Conservation (phyloP, 768 basidiomycete species). For the Suillus hirtellus region DNA sequence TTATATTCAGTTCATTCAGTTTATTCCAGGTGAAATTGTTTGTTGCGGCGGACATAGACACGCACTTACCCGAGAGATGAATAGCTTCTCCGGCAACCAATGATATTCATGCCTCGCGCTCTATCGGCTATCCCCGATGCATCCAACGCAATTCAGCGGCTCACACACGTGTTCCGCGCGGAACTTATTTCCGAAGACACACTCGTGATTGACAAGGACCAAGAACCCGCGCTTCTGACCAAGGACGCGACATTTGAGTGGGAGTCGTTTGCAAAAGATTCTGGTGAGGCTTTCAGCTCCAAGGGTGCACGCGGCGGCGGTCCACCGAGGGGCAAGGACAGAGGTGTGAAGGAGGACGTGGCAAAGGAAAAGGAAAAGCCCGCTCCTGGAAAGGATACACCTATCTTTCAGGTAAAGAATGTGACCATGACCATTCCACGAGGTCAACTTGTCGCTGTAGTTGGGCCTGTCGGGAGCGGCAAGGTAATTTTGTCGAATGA, state of each 20-base stretch:
- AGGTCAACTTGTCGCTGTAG: constrained; percentile 61
- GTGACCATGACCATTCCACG: constrained; percentile 54
- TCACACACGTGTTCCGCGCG: constrained; percentile 47
- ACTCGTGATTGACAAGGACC: constrained; percentile 43
- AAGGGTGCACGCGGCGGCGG: constrained; percentile 4
- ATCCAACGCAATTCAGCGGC: constrained; percentile 56
- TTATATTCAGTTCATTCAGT: constrained; percentile 69
- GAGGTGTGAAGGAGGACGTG: neutral
- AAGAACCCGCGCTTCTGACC: constrained; percentile 51
- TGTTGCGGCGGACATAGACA: neutral
- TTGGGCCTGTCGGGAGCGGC: constrained; percentile 70
- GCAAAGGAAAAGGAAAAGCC: constrained; percentile 19
- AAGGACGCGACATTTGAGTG: constrained; percentile 63
- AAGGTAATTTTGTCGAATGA: constrained; percentile 37
- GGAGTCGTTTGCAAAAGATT: constrained; percentile 40
- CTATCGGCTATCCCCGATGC: constrained; percentile 67
- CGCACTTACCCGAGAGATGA: neutral
- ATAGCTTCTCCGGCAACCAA: constrained; percentile 66
- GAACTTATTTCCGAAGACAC: constrained; percentile 46
- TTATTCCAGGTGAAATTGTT: constrained; percentile 48
- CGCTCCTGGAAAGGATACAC: constrained; percentile 6
- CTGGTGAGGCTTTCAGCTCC: constrained; percentile 6
- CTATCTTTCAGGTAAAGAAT: constrained; percentile 48
- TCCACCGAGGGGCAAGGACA: constrained; percentile 1
- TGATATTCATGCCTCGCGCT: constrained; percentile 64